Percentiles rank a stretch among this genome's conserved stretches.
These are phyloP conservation scores for Naumovozyma castellii DNA, from an alignment of 805 yeast species.

Conservation along the genomic window DNA sequence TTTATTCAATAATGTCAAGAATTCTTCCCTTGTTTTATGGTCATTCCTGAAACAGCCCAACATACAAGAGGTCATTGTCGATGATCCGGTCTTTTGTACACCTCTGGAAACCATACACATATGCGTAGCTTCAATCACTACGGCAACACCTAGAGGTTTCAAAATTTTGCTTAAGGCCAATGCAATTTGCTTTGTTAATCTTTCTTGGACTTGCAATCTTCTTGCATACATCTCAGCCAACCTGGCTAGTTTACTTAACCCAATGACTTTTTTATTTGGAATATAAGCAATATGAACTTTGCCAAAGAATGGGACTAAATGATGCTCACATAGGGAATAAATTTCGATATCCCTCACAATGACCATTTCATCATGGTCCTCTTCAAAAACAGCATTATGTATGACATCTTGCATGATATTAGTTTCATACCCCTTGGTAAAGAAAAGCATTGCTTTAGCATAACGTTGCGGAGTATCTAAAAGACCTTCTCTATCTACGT, in stretches of 20 bases:
- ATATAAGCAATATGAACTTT: conserved; percentile 97
- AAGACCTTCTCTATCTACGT: conserved; percentile 77
- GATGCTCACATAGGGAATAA: conserved; percentile 92
- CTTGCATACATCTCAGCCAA: conserved; percentile 95
- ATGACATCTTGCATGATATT: conserved; percentile 78
- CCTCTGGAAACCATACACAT: conserved; percentile 99
- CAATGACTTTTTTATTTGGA: conserved; percentile 87
- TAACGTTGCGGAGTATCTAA: conserved; percentile 92
- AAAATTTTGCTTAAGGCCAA: conserved; percentile 87
- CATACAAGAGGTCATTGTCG: conserved; percentile 94
- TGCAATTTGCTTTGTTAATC: conserved; percentile 94
- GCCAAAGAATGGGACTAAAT: conserved; percentile 93
- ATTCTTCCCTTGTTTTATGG: conserved; percentile 94
- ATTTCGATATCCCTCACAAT: conserved; percentile 91
- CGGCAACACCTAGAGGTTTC: conserved; percentile 95
- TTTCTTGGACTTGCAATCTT: conserved; percentile 94
- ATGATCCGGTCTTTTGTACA: conserved; percentile 88
- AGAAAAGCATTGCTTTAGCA: conserved; percentile 90
- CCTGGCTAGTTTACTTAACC: conserved; percentile 86
- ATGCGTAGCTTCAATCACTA: conserved; percentile 93
- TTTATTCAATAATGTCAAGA: conserved; percentile 69
- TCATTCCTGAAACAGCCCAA: conserved; percentile 86
- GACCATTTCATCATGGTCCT: conserved; percentile 98
- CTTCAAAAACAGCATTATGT: conserved; percentile 92
- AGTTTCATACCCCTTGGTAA: conserved; percentile 95